Evolutionary conservation across 192 early-diverging fungal species (phyloP), one percentile per base, ranked within the genome.

Genomic region (Coemansia sp.): DNA sequence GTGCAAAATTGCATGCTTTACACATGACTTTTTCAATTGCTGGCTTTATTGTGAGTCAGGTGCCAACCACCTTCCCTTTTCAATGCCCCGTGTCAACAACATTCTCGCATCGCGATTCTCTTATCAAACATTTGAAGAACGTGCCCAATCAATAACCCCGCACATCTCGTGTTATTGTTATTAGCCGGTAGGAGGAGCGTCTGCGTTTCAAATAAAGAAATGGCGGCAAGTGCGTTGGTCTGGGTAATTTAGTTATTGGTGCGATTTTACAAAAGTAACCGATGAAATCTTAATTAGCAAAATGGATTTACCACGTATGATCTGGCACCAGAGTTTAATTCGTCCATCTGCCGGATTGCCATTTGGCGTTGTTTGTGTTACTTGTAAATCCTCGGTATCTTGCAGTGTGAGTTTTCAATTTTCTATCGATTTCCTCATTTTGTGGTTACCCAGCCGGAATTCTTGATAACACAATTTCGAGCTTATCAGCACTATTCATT

Each of bases 161-260:
- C 31, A 6, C 6, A 34, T 34, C 6, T 34, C 8, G 31, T 34
- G 31, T 34, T 34, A 34, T 34, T 34, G 31, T 34, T 34, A 34
- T 34, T 34, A 34, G 31, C 31, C 6, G 31, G 7, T 0, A 34
- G 7, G 7, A 4, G 31, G 31, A 34, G 7, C 31, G 7, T 34
- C 40, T n/a, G 40, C 14, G 40, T 44, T 44, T n/a, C 40, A 44
- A 44, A 44, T 44, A n/a, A 44, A 44, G 40, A 44, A 44, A 44
- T 14, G 14, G 15, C 12, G 40, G 14, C 11, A 14, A 44, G 9
- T 44, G 40, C 40, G 40, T 4, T 44, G 40, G 14, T 44, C 40
- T 34, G 31, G 31, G 31, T 34, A 34, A 34, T 34, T 34, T 34
- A 34, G 31, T 34, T 34, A 34, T 34, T 34, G 31, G 31, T 34